These are phyloP conservation scores for Acephala macrosclerotiorum DNA, from an alignment of 2,329 filamentous ascomycete species.

Conservation along the genomic window DNA sequence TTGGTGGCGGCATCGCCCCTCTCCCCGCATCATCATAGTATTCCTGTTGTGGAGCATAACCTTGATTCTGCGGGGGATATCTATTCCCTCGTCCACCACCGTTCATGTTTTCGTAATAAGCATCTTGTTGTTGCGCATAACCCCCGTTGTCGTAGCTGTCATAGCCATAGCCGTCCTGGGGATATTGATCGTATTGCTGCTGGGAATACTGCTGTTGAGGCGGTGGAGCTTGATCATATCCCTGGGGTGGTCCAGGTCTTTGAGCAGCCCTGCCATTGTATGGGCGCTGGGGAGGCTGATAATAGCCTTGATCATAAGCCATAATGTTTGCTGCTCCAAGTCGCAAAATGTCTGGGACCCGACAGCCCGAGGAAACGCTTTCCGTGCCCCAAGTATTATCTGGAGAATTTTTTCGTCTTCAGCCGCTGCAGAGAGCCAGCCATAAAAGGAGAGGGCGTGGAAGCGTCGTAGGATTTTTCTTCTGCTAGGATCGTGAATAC, in stretches of 20 bases:
- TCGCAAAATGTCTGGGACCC: conserved; percentile 3
- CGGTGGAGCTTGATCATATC: conserved; percentile 35
- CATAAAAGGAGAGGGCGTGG: conserved; percentile 16
- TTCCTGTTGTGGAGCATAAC: conserved; percentile 40
- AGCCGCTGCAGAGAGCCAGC: conserved; percentile 14
- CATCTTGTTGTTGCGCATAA: conserved; percentile 39
- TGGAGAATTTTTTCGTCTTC: background rate
- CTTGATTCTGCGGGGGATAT: conserved; percentile 39
- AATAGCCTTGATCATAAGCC: conserved; percentile 43
- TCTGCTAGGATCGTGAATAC: conserved; percentile 6
- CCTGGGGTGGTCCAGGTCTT: conserved; percentile 39
- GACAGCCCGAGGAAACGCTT: background rate
- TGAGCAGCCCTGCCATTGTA: conserved; percentile 41
- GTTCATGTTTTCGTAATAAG: conserved; percentile 37
- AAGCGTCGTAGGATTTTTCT: conserved; percentile 2
- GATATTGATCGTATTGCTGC: conserved; percentile 62
- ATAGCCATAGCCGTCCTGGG: conserved; percentile 42
- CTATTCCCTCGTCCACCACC: conserved; percentile 39
- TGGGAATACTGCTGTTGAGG: conserved; percentile 61
- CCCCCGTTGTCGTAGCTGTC: conserved; percentile 39
- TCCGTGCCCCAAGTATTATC: conserved; percentile 1
- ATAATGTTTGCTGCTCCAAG: conserved; percentile 38
- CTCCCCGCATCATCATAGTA: conserved; percentile 40
- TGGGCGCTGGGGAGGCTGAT: conserved; percentile 41
- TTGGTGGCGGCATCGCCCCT: conserved; percentile 30